Base-by-base conservation (phyloP, 2,329 filamentous ascomycete genomes). In the Capronia coronata region DNA sequence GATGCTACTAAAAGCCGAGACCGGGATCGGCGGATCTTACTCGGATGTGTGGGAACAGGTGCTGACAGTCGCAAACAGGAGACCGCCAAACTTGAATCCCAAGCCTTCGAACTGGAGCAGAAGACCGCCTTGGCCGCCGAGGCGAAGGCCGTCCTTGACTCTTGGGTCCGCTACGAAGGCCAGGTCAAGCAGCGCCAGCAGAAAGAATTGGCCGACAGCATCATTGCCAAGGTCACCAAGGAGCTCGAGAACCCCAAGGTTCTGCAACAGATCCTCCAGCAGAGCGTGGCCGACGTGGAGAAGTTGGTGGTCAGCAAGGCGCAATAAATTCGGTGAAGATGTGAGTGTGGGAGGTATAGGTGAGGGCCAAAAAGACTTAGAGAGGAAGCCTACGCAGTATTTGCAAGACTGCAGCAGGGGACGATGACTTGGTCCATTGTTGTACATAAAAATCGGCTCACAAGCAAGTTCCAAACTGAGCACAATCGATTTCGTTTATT, bases 171-270 rank as follows among this genome's bases (percentile, higher is more conserved):
- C 70, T 98, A 98, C 74, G 93, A 98, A 78, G 77, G 86, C 64
- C 93, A 97, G 79, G 90, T 98, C 68, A 98, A 97, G 86, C 86
- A 91, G 78, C 86, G 93, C 71, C 89, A 98, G 79, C 93, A 98
- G 81, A 84, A 80, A 74, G 93, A 98, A 80, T 82, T 98, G 61
- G 88, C 93, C 59, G 83, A 94, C 68, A 82, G 76, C 71, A 78
- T 98, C 72, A 97, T 98, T 66, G 82, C 86, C 78, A 98, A 96
- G 83, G 93, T 97, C 68, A 84, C 87, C 74, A 97, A 97, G 83
- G 91, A 97, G 80, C 83, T 98, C 52, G 87, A 96, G 80, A 96
- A 86, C 80, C 93, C 94, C 71, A 97, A 90, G 82, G 80, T 84
- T 61, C 83, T 98, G 64, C 88, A 96, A 79, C 89, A 96, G 77